phyloP scores from a whole-genome alignment of 2,329 filamentous ascomycete genomes.

The Scedosporium dehoogii region DNA sequence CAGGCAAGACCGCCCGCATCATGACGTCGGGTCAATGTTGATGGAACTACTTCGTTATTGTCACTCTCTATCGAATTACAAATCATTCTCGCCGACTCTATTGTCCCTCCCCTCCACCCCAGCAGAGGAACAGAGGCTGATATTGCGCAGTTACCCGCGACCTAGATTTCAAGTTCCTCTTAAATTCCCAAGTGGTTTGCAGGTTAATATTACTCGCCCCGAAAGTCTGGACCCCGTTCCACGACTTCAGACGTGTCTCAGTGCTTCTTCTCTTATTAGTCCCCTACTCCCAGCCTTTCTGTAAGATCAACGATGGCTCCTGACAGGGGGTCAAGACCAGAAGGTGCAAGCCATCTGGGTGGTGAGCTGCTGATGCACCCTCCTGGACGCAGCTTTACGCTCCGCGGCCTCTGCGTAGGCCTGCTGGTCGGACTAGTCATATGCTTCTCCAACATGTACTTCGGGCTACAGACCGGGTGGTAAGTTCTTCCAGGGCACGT shows the following conservation, averaged over 20 bases:
- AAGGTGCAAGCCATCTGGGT: background rate
- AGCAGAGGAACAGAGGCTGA: too few relatives aligned
- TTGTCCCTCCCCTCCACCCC: too few relatives aligned
- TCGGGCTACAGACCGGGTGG: slow-evolving; percentile 78
- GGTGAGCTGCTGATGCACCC: background rate
- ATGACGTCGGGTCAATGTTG: too few relatives aligned
- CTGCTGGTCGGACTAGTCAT: slow-evolving; percentile 80
- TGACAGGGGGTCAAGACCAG: background rate
- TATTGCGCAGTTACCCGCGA: too few relatives aligned
- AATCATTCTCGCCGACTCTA: too few relatives aligned
- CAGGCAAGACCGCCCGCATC: too few relatives aligned
- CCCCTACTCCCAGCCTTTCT: background rate
- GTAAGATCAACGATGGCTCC: background rate
- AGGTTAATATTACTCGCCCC: too few relatives aligned
- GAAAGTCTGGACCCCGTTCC: too few relatives aligned
- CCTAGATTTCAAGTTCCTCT: too few relatives aligned
- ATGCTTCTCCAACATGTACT: slow-evolving; percentile 97
- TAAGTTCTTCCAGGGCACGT: slow-evolving; percentile 4
- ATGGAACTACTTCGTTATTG: too few relatives aligned
- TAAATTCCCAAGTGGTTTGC: too few relatives aligned
- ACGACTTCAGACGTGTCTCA: background rate
- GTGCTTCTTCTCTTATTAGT: background rate
- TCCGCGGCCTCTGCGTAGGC: slow-evolving; percentile 70
- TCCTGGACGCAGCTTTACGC: slow-evolving; percentile 65
- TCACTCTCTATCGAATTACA: too few relatives aligned